Base-by-base conservation (phyloP, 495 filamentous ascomycete genomes). In the Hypoxylon intermedium region DNA sequence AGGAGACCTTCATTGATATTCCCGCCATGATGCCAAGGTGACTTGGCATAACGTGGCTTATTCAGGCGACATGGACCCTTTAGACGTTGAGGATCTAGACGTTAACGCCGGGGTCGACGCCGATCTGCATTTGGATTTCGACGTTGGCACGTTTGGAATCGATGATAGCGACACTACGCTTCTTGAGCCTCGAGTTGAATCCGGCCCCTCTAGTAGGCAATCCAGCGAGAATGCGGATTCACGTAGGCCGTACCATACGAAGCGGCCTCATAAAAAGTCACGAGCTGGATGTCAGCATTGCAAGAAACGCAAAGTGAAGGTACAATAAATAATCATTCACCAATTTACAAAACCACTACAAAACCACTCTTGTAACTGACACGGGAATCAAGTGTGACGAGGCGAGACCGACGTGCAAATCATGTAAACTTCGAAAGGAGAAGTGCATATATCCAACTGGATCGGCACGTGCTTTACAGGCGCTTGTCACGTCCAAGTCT, bases 221-320 rank as follows among this genome's bases (percentile, higher is more conserved):
- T 38, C 54, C 12, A 47, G 45, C 12, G 61, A 59, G 20, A 43
- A 26, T 21, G 19, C 50, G 11, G 55, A 55, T 0, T 40, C 51
- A 7, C 43, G 59, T 38, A 75, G 52, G 42, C 73, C 72, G 0
- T 81, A 77, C 41, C 70, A 79, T 40, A 31, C 79, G 21, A 83
- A 82, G 60, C 70, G 80, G 15, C 78, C 81, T 21, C 81, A 82
- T 53, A 78, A 71, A 50, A 83, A 83, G 62, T 80, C 78, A 0
- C 72, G 79, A 36, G 68, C 67, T n/a, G 81, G 81, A n/a, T 75
- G 73, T 37, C 59, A 63, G 15, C 73, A 74, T 19, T 83, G 81
- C 60, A 75, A 77, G 48, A 76, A 67, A 55, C 77, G 77, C 63
- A 82, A 82, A 65, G 67, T 77, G n/a, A 70, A 70, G 67, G 58